Evolutionary conservation across 1,284 basidiomycete genomes (phyloP), one percentile per base, ranked within the genome.

Genomic region (Papiliotrema flavescens): DNA sequence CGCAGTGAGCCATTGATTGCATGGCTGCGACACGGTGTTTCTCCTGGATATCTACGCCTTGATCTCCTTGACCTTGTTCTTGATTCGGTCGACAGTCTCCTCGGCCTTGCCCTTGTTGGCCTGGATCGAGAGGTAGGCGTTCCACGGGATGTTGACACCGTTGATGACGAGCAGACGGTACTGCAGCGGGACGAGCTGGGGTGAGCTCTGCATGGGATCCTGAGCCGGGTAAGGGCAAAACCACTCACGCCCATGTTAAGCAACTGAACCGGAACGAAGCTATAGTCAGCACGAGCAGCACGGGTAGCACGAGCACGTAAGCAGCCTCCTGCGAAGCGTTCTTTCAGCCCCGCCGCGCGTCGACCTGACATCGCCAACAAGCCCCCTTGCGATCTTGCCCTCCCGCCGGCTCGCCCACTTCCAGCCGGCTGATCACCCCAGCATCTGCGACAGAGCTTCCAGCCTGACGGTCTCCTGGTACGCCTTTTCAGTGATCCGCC

Each of bases 81-180:
- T 28, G 28, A 47, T 35, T 34, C 22, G 32, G 22, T 35, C 17
- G 13, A 36, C 36, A 7, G 50, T 45, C 53, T 63, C 58, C 20
- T 52, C 53, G 14, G 41, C 28, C 45, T 62, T 59, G 22, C 61
- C 64, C 57, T 72, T 69, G 52, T 64, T 62, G 51, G 74, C 73
- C 55, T 75, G 73, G 20, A 74, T 55, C 15, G 75, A 78, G 40
- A 77, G 65, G 66, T 69, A 78, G 11, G 76, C 64, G 64, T 79
- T 79, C 78, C 78, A 79, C 20, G 76, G 75, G 41, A 79, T 69
- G 52, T 73, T 75, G 61, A 79, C 73, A 17, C 64, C 69, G 63
- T 79, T 79, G 56, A 79, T 71, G 5, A 71, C 66, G 2, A 79
- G 59, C 7, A 79, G 59, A 26, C 79, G 71, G 61, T 77, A 70